Evolutionary conservation across 305 asterid genomes (phyloP), one percentile per base, ranked within the genome.

Genomic region (Fraxinus baroniana): DNA sequence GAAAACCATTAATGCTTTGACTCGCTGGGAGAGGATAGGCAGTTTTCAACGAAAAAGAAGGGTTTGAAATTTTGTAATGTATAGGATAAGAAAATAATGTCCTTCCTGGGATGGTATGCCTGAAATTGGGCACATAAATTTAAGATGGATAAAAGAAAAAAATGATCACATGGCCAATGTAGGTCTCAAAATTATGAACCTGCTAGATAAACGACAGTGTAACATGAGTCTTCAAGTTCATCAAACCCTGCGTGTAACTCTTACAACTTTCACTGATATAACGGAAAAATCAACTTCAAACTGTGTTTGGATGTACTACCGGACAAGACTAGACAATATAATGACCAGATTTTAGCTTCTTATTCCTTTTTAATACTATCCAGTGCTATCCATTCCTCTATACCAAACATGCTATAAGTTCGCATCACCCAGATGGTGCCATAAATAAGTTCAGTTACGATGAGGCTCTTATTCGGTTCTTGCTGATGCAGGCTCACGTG

Each of bases 401-500:
- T 3, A 70, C 9, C 9, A 15, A 30, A 70, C 75, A 70, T 28
- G 39, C 18, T 28, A 28, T 5, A 70, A 17, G 57, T 30, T 70
- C 20, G 4, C 35, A 28, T 68, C 74, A 22, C 74, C 20, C 37
- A 68, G 5, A 24, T 68, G 4, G 8, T 66, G 18, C 74, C 20
- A 60, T 18, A 70, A 9, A 60, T 18, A 70, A 9, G 55, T 8
- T 78, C 33, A 62, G 39, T 36, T 15, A 10, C 5, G 41, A 41
- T 15, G 26, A 5, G 32, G 41, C 52, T 78, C 72, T 37, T 32
- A 84, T 73, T 57, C 77, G 33, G 73, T 80, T 79, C 77, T 83
- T 84, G 81, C 82, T 22, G 46, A 82, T 81, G 88, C 91, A 96
- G 98, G 98, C 99, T 83, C 97, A 97, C 85, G 98, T 94, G 83